Evolutionary conservation across 345 rosid genomes (phyloP).

Genomic region (Sisymbrium altissimum): DNA sequence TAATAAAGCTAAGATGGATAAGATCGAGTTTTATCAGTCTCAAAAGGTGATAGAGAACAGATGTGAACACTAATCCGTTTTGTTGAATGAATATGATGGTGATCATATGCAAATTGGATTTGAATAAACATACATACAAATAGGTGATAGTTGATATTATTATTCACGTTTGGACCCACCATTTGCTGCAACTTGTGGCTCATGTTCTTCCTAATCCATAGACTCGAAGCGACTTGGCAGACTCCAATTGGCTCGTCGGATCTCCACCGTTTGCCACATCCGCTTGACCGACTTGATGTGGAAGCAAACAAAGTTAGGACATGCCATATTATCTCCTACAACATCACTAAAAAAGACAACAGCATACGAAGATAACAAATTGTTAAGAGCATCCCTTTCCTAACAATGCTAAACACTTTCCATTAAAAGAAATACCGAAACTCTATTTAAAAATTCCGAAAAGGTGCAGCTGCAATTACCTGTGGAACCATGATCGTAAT

Average conservation of each 20-base stretch:
- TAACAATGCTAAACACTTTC: neutral
- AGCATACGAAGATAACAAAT: neutral
- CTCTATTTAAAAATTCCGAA: neutral
- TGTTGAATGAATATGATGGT: neutral
- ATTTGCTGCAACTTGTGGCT: constrained; percentile 20
- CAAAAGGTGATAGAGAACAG: constrained; percentile 7
- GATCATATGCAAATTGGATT: constrained; percentile 32
- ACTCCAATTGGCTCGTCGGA: constrained; percentile 8
- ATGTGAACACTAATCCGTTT: constrained; percentile 5
- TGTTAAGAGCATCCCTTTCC: neutral
- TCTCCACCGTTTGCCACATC: constrained; percentile 15
- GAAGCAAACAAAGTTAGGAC: constrained; percentile 13
- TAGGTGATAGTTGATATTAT: constrained; percentile 6
- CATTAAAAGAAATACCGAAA: neutral
- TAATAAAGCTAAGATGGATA: constrained; percentile 1
- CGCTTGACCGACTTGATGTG: constrained; percentile 15
- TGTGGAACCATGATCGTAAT: neutral
- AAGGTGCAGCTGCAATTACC: neutral
- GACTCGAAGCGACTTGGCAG: constrained; percentile 2
- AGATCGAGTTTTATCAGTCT: constrained; percentile 1
- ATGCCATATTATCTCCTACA: constrained; percentile 2
- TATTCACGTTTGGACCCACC: constrained; percentile 22
- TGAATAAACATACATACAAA: constrained; percentile 4
- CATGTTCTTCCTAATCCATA: constrained; percentile 13
- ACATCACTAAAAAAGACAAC: neutral